Evolutionary conservation across 305 asterid species (phyloP), one percentile per base, ranked within the genome.

Genomic region (Ajuga reptans): DNA sequence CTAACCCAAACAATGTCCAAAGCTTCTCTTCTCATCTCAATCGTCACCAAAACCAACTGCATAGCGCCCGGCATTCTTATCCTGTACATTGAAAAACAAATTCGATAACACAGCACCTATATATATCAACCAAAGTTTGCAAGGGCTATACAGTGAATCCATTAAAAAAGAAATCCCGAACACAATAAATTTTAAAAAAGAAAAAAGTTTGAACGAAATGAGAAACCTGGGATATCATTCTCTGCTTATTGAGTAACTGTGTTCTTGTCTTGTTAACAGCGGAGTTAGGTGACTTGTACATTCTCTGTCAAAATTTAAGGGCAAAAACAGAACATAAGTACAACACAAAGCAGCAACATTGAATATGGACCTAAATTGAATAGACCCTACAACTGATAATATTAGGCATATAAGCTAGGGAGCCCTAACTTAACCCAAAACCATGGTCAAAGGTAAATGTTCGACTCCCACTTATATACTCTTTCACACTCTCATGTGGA

Each of bases 261-360:
- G 96, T 89, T 83, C 93, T 82, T 12, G 91, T 85, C 80, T 89
- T 89, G 77, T 75, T 85, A 16, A 84, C 80, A 33, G 76, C 77
- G 1, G 96, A 86, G 84, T 86, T 85, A 24, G 88, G 91, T 37
- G 89, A 85, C 78, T 59, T 86, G 77, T 62, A 82, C 79, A 83
- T 56, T 79, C 89, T 83, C 96, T 89, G 88, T 43, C 61, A 15
- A 39, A 24, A 4, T 17, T 17, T 58, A 16, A 31, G 9, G 29
- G 11, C 9, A 29, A 43, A 45, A 34, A 3, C 24, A 8, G 17
- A 61, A 54, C 50, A n/a, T 37, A 12, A 15, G 43, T 47, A 3
- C 9, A n/a, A 51, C 10, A 58, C n/a, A n/a, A 6, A 33, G 12
- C 36, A 24, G 11, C 0, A 10, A 2, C 6, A 49, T 4, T n/a